These are phyloP conservation scores for Phytophthora fragariaefolia DNA, from an alignment of 352 stramenopile genomes.

Conservation along the genomic window DNA sequence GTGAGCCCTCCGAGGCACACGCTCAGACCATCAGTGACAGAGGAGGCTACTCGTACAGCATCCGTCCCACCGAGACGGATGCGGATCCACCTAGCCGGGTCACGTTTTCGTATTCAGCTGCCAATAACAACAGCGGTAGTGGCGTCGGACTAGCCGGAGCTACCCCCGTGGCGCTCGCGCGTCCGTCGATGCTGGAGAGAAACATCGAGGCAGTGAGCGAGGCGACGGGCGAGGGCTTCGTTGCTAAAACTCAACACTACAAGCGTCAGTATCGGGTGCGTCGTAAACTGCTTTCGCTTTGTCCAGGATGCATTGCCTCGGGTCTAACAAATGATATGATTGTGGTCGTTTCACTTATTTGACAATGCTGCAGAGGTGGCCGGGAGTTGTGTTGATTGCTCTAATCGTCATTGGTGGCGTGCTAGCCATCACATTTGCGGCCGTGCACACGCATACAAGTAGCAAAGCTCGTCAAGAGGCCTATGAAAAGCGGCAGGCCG, in stretches of 20 bases:
- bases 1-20: slow-evolving; percentile 19
- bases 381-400: slow-evolving; percentile 47
- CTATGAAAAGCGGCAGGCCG: slow-evolving; percentile 33
- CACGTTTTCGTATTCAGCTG: slow-evolving; percentile 35
- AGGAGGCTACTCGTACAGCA: slow-evolving; percentile 29
- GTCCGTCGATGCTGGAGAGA: slow-evolving; percentile 37
- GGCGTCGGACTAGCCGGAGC: slow-evolving; percentile 9
- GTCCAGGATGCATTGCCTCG: too few relatives aligned
- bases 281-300: too few relatives aligned
- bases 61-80: slow-evolving; percentile 24
- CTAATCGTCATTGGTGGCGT: slow-evolving; percentile 37
- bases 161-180: slow-evolving; percentile 19
- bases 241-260: slow-evolving; percentile 35
- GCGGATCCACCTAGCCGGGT: slow-evolving; percentile 14
- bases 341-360: slow-evolving; percentile 1
- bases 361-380: slow-evolving; percentile 42
- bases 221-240: slow-evolving; percentile 8
- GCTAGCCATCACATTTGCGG: slow-evolving; percentile 39
- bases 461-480: slow-evolving; percentile 28
- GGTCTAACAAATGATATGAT: background rate
- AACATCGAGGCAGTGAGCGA: slow-evolving; percentile 39
- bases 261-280: slow-evolving; percentile 40
- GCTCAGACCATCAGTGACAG: slow-evolving; percentile 32
- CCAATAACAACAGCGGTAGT: slow-evolving; percentile 13
- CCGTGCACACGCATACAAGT: slow-evolving; percentile 24